phyloP scores from a whole-genome alignment of 352 stramenopile species.

The Peronosclerospora sorghi region DNA sequence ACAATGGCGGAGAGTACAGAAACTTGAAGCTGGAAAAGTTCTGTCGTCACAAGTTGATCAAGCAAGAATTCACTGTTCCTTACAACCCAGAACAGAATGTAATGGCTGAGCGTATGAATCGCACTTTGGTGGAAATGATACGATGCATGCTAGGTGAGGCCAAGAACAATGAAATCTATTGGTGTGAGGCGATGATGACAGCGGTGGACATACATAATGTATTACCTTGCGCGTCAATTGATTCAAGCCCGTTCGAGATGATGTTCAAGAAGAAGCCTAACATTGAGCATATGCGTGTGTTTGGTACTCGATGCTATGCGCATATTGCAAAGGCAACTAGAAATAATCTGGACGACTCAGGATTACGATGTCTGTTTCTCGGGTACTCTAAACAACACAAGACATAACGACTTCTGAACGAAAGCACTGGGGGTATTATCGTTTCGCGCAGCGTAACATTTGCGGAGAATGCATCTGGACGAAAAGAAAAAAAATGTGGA shows the following conservation, averaged over 20 bases:
- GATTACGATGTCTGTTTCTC: not conserved
- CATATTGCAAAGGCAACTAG: not conserved
- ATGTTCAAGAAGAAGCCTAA: not conserved
- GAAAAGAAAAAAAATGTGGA: too few species aligned
- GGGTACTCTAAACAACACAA: not conserved
- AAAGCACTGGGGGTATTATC: not conserved
- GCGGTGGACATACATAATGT: not conserved
- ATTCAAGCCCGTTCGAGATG: not conserved
- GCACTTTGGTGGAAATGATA: too few species aligned
- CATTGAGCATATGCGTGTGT: not conserved
- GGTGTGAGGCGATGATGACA: not conserved
- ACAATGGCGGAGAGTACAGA: too few species aligned
- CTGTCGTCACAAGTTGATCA: too few species aligned
- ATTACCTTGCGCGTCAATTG: not conserved
- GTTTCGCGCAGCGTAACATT: too few species aligned
- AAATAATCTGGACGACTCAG: not conserved
- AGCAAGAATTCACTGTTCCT: too few species aligned
- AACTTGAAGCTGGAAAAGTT: too few species aligned
- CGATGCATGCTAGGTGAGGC: not conserved
- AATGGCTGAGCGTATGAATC: too few species aligned
- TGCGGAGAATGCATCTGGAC: too few species aligned
- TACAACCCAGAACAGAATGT: too few species aligned
- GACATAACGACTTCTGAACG: not conserved
- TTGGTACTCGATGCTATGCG: not conserved
- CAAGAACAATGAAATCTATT: not conserved